Conservation (phyloP, 805 yeast species). For the Ogataea populi-albae region DNA sequence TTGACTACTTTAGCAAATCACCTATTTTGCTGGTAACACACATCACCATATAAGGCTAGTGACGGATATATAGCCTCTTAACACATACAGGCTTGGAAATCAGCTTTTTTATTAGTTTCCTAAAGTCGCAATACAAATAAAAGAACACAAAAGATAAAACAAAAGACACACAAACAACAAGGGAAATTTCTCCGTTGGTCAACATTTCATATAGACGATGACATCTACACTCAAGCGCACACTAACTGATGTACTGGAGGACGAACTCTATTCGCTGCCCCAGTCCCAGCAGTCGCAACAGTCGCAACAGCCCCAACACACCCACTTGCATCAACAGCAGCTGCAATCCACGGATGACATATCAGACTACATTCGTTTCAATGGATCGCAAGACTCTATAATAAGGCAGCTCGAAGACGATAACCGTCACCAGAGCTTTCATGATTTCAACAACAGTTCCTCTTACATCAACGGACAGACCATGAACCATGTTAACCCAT, state of each 20-base stretch:
- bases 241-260: slow-evolving; percentile 33
- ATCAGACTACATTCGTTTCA: slow-evolving; percentile 23
- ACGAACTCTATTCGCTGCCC: slow-evolving; percentile 27
- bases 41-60: too few relatives aligned
- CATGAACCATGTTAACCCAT: slow-evolving; percentile 1
- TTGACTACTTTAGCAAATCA: too few relatives aligned
- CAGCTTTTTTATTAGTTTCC: neutral
- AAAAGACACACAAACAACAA: slow-evolving; percentile 6
- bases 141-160: slow-evolving; percentile 8
- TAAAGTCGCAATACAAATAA: neutral
- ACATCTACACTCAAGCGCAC: slow-evolving; percentile 31
- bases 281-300: too few relatives aligned
- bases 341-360: slow-evolving; percentile 22
- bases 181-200: slow-evolving; percentile 6
- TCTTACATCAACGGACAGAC: neutral
- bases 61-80: too few relatives aligned
- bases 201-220: slow-evolving; percentile 19
- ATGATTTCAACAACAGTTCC: slow-evolving; percentile 5
- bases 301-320: neutral
- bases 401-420: slow-evolving; percentile 14
- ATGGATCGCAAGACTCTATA: slow-evolving; percentile 29
- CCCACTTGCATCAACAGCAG: slow-evolving; percentile 9
- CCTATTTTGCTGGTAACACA: too few relatives aligned
- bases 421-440: slow-evolving; percentile 6
- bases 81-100: slow-evolving; percentile 4